Evolutionary conservation across 2,329 filamentous ascomycete genomes (phyloP), one percentile per base, ranked within the genome.

Genomic region (Paradendryphiella salina): DNA sequence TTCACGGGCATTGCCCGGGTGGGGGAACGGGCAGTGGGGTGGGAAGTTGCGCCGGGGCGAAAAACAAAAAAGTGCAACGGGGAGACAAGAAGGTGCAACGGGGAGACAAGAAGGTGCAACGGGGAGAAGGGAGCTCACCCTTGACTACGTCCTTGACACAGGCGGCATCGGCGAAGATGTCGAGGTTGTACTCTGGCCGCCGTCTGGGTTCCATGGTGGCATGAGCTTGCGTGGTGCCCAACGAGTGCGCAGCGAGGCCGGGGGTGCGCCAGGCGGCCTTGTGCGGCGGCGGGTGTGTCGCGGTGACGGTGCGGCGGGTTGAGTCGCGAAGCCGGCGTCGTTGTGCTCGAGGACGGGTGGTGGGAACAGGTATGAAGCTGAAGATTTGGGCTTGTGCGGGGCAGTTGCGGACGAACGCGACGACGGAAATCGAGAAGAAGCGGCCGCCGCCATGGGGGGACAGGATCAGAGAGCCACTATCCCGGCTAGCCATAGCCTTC

Each of bases 91-190:
- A 36, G 21, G 59, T 14, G 46, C 44, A 15, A 36, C n/a, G n/a
- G 18, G 21, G 17, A 38, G 13, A 34, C 38, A 31, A 33, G n/a
- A 33, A 37, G 23, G 59, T 15, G 46, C 44, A 46, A 28, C 20
- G n/a, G 11, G 21, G 10, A 33, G 21, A 17, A 37, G n/a, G 39
- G 56, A 77, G 23, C 60, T 63, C 73, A 92, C 92, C 93, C 85
- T 93, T 92, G 57, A 97, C 86, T 47, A 97, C 88, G 71, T 97
- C 93, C 73, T 89, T 90, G 60, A 96, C 90, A 47, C 88, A 94
- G 35, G 85, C 84, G 43, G 90, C 89, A 75, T 97, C 94, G 52
- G 92, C 89, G 73, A 96, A 95, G 69, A 96, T 87, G 72, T 96
- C 92, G 71, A 99, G 84, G 62, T 89, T 90, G 77, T 96, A 96